Evolutionary conservation across 1,284 basidiomycete species (phyloP).

Genomic region (Anthracocystis setariae): DNA sequence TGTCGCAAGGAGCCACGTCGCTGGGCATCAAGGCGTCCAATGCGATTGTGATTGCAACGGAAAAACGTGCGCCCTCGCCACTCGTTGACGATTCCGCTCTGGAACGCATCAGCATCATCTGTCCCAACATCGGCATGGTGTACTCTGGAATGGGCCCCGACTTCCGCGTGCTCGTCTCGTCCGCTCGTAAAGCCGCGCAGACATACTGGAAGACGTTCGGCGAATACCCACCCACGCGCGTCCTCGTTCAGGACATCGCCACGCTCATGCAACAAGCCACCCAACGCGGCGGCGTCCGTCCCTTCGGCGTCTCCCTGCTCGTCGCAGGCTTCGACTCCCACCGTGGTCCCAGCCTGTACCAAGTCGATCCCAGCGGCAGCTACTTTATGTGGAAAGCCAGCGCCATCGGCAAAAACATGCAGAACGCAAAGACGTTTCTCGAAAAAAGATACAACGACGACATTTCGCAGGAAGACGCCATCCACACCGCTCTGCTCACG

Average conservation of each 20-base stretch:
- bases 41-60: slow-evolving; percentile 98
- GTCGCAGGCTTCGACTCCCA: slow-evolving; percentile 95
- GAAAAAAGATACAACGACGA: slow-evolving; percentile 99
- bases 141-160: slow-evolving; percentile 98
- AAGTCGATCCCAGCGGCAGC: slow-evolving; percentile 97
- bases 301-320: slow-evolving; percentile 94
- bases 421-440: slow-evolving; percentile 98
- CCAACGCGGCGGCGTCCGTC: slow-evolving; percentile 96
- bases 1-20: slow-evolving; percentile 85
- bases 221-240: slow-evolving; percentile 97
- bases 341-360: slow-evolving; percentile 91
- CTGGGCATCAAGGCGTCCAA: slow-evolving; percentile 99
- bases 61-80: slow-evolving; percentile 97
- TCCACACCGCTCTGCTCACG: slow-evolving; percentile 97
- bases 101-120: slow-evolving; percentile 92
- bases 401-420: slow-evolving; percentile 99
- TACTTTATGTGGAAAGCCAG: slow-evolving; percentile 98
- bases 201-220: slow-evolving; percentile 99
- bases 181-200: slow-evolving; percentile 96
- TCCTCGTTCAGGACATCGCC: slow-evolving; percentile 95
- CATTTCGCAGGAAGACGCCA: slow-evolving; percentile 97
- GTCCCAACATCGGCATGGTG: slow-evolving; percentile 98
- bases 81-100: slow-evolving; percentile 97
- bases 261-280: slow-evolving; percentile 99
- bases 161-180: slow-evolving; percentile 90